phyloP scores from a whole-genome alignment of 768 basidiomycete species.

The Amanita polypyramis region DNA sequence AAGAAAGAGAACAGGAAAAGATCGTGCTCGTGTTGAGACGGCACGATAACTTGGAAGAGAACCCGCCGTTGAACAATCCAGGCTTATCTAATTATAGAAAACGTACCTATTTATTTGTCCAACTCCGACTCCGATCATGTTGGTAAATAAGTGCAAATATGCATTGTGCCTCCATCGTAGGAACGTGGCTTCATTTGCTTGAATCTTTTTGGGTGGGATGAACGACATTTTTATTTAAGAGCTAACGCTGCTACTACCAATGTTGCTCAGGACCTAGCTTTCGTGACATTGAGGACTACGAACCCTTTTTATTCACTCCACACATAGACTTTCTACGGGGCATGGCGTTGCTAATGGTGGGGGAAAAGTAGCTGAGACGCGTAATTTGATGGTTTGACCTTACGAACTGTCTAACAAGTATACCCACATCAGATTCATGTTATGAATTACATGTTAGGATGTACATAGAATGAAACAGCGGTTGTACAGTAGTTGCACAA shows the following conservation, averaged over 20 bases:
- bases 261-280: no score
- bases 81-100: not conserved
- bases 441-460: not conserved
- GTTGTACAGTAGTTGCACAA: not conserved
- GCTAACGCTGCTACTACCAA: no score
- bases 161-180: not conserved
- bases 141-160: not conserved
- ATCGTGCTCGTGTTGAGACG: slow-evolving; percentile 8
- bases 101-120: not conserved
- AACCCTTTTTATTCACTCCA: slow-evolving; percentile 35
- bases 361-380: slow-evolving; percentile 40
- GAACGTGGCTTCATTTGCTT: not conserved
- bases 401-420: slow-evolving; percentile 53
- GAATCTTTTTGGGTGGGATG: no score
- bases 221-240: no score
- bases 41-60: not conserved
- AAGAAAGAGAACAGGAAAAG: slow-evolving; percentile 7
- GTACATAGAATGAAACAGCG: not conserved
- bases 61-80: not conserved
- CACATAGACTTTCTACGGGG: slow-evolving; percentile 30
- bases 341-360: slow-evolving; percentile 39
- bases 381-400: slow-evolving; percentile 55
- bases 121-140: not conserved
- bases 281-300: no score
- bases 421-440: no score